These are phyloP conservation scores for Hyparrhenia diplandra DNA, from an alignment of 176 grass and related monocot species.

Conservation along the genomic window DNA sequence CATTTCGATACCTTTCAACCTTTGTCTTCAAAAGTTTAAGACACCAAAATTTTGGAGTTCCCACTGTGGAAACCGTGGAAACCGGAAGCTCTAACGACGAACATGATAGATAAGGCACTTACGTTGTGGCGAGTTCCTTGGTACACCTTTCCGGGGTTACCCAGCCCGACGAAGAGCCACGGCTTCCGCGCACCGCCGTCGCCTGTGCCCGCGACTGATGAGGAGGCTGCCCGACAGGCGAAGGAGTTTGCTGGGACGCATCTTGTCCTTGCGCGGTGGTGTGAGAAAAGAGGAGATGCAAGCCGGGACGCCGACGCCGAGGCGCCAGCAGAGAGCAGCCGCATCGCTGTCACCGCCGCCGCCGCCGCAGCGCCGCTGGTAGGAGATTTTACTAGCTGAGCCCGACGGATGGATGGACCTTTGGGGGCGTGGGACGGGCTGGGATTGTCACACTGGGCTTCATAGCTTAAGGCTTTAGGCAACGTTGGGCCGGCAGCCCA, in stretches of 20 bases:
- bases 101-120: constrained; percentile 2
- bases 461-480: not conserved
- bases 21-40: not conserved
- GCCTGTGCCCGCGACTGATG: constrained; percentile 28
- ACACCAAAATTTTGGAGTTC: not conserved
- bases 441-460: not conserved
- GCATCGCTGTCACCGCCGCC: constrained; percentile 33
- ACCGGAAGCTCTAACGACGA: not conserved
- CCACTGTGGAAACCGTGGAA: not conserved
- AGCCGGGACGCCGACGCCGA: constrained; percentile 23
- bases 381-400: not conserved
- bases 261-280: constrained; percentile 12
- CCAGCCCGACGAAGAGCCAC: constrained; percentile 87
- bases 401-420: not conserved
- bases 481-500: not conserved
- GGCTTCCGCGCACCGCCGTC: constrained; percentile 52
- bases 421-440: not conserved
- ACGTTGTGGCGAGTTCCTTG: constrained; percentile 91
- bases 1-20: not conserved
- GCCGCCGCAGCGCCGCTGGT: not conserved
- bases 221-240: constrained; percentile 37
- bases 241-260: constrained; percentile 5
- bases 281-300: not conserved
- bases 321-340: constrained; percentile 23
- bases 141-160: constrained; percentile 90